Evolutionary conservation across 345 rosid species (phyloP), one percentile per base, ranked within the genome.

Genomic region (Eucalyptus sp.): DNA sequence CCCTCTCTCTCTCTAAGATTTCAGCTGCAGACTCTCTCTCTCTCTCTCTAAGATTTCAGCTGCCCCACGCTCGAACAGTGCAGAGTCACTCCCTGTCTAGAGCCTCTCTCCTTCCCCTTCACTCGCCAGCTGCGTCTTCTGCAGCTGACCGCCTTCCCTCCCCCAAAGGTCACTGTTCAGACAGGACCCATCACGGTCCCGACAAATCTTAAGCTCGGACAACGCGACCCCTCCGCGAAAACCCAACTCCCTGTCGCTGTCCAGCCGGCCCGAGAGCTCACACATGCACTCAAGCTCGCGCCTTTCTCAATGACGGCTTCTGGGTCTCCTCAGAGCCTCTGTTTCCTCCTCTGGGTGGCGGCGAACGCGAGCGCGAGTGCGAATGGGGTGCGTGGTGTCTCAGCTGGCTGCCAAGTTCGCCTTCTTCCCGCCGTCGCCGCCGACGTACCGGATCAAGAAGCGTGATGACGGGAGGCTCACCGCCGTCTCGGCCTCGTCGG

Each of bases 361-460:
- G 83, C 43, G 46, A 17, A 71, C 56, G 56, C 24, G 56, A 52
- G 56, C 56, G 56, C 56, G 60, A 22, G 25, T 1, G 80, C 86
- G 91, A 93, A 98, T 98, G 99, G 99, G 99, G 93, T 98, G 99
- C 94, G 92, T 92, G 94, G 91, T 95, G 88, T 98, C 99, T 94
- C 96, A 95, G 86, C 93, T 98, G 90, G 99, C 99, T 90, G 96
- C 99, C 49, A 96, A 97, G 87, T 98, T 98, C 91, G 99, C 99
- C 31, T 98, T 98, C 91, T 98, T 98, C 90, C 98, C 99, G 87
- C 99, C 99, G 37, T 94, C 99, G 58, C 99, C 99, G 88, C 95
- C 99, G 1, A 98, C 99, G 3, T 98, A 98, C 89, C 96, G 96
- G 94, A 91, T 98, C 91, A 95, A 91, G 54, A 95, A 94, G 89